Evolutionary conservation across 2,329 filamentous ascomycete species (phyloP).

Genomic region (Diaporthe humulicola): DNA sequence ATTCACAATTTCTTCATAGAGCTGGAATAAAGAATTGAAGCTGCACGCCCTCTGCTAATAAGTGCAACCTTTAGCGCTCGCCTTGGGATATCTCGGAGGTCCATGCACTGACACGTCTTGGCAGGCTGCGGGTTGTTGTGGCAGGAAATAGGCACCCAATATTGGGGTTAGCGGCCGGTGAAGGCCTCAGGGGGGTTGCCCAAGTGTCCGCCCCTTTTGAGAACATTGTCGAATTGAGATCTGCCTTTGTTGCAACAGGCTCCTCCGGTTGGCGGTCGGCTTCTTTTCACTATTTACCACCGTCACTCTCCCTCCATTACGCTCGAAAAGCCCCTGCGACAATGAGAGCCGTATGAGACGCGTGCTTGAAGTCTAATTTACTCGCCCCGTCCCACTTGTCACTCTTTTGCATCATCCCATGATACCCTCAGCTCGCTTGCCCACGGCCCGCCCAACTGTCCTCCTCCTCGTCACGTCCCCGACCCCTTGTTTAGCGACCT

Average conservation of each 20-base stretch:
- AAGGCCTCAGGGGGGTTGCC: conserved; percentile 25
- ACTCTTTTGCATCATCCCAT: conserved; percentile 33
- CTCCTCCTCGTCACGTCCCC: conserved; percentile 20
- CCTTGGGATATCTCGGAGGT: background rate
- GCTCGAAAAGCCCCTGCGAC: conserved; percentile 8
- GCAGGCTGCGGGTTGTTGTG: background rate
- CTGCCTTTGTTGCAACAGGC: conserved; percentile 20
- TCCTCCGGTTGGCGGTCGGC: conserved; percentile 13
- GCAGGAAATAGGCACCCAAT: conserved; percentile 26
- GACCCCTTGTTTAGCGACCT: conserved; percentile 25
- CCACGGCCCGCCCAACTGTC: conserved; percentile 3
- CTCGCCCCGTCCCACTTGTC: conserved; percentile 31
- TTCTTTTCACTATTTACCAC: conserved; percentile 5
- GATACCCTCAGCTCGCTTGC: conserved; percentile 34
- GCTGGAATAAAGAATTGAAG: background rate
- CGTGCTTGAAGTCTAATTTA: conserved; percentile 21
- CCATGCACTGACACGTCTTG: conserved; percentile 14
- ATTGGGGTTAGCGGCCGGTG: conserved; percentile 26
- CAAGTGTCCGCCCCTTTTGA: conserved; percentile 27
- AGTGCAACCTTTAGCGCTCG: background rate
- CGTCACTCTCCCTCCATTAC: background rate
- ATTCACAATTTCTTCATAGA: background rate
- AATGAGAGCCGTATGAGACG: conserved; percentile 19
- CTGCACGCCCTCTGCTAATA: background rate
- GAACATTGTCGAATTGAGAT: conserved; percentile 26